Evolutionary conservation across 768 basidiomycete species (phyloP), one percentile per base, ranked within the genome.

Genomic region (Asterophora lycoperdoides): DNA sequence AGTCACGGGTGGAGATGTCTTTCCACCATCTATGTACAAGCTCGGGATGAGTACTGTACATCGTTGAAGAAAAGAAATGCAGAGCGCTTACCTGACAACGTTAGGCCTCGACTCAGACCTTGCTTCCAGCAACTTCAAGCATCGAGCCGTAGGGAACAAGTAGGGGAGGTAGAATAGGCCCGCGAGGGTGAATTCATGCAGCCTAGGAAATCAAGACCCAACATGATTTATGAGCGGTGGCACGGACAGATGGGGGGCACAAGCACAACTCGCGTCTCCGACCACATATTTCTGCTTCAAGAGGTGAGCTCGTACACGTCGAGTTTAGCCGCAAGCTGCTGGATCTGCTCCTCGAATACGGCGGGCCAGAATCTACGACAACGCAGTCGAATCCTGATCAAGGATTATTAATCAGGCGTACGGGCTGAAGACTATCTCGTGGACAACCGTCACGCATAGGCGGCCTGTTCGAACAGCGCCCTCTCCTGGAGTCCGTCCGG

Each of bases 351-450:
- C 7, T 69, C 61, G 9, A 59, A 59, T 3, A 35, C 46, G 7
- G 32, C 57, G 23, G 46, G 30, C 9, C 26, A 26, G 37, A 29
- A 42, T 32, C 58, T 56, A 15, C 8, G 13, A n/a, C n/a, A n/a
- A n/a, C n/a, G n/a, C n/a, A 11, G 18, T 39, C 8, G 9, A 11
- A 34, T 28, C 34, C 10, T 43, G 20, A 17, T 36, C 14, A 32
- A 33, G 9, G 23, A 23, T 18, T 18, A 30, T 8, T n/a, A 30
- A 17, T 3, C 3, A 23, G 6, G 23, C 13, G 67, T 55, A 81
- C 77, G 54, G 55, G 48, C 80, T 81, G 66, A 80, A 73, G 18
- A 82, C 48, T 53, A 70, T 76, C 66, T 89, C 83, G 1, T 9
- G 48, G 4, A 68, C 67, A 14, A 79, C 6, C 61, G 62, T 7